phyloP scores from a whole-genome alignment of 2,329 filamentous ascomycete genomes.

The Leptodontidium sp. region DNA sequence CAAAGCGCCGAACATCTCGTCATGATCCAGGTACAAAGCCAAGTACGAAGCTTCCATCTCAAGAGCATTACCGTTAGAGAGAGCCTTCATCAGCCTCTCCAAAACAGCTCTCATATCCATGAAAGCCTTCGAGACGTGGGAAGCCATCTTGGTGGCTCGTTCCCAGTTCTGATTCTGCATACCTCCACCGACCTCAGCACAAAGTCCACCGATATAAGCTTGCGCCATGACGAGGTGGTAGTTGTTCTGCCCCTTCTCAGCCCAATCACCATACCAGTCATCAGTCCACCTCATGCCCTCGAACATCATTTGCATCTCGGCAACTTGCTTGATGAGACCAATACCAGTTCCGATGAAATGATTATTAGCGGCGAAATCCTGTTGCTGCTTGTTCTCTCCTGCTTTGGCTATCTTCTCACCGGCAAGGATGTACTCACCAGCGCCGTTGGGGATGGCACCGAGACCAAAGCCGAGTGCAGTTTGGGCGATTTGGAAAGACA shows the following conservation, averaged over 20 bases:
- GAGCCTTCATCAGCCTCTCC: conserved; percentile 5
- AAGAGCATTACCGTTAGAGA: background rate
- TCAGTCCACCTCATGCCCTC: conserved; percentile 7
- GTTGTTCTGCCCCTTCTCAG: background rate
- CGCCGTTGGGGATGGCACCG: background rate
- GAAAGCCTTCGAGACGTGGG: conserved; percentile 10
- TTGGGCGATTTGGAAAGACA: background rate
- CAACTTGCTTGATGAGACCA: background rate
- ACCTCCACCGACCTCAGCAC: conserved; percentile 13
- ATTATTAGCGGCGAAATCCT: background rate
- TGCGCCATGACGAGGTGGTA: conserved; percentile 4
- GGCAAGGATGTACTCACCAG: background rate
- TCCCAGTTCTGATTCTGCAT: conserved; percentile 16
- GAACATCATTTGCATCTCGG: background rate
- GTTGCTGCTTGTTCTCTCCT: conserved; percentile 3
- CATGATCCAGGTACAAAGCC: conserved; percentile 10
- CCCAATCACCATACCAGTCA: background rate
- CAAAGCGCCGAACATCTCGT: conserved; percentile 8
- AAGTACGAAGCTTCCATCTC: background rate
- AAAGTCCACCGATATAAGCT: conserved; percentile 1
- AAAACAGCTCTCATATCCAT: conserved; percentile 8
- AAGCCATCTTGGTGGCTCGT: conserved; percentile 6
- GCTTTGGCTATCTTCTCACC: background rate
- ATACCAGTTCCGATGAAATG: background rate
- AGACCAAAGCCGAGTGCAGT: background rate